Base-by-base conservation (phyloP, 352 stramenopile genomes). In the Blastocystis sp. region DNA sequence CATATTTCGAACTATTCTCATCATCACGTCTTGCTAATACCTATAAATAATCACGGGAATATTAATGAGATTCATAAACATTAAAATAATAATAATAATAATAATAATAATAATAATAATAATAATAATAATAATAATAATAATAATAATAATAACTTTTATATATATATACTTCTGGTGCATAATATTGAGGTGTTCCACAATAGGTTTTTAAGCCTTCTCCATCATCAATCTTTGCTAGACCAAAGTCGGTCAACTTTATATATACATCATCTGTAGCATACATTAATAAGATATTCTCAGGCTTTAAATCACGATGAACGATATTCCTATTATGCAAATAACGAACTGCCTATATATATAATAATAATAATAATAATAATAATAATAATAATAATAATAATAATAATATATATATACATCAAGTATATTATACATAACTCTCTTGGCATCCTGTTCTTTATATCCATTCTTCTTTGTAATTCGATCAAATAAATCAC, bases 391-490 rank as follows among this genome's bases (percentile, higher is more conserved):
- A n/a, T n/a, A n/a, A n/a, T n/a, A n/a, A n/a, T n/a, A n/a, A n/a
- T n/a, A n/a, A n/a, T n/a, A n/a, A n/a, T n/a, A n/a, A n/a, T n/a
- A n/a, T n/a, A n/a, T n/a, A n/a, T n/a, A n/a, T 1, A 78, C 78
- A 36, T 75, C 70, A 1, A 58, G 48, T 19, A 58, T 18, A 31
- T 58, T 58, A 35, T 58, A 4, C 67, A 92, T 82, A 0, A 91
- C 65, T 24, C 74, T 71, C 31, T 82, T 77, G 4, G 85, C 83
- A 58, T 95, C 82, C n/a, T 82, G 73, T 65, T 94, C 88, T 3
- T 77, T 83, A 68, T 94, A 94, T 42, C 73, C 79, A 52, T 81
- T 82, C 25, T 78, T 80, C 39, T 87, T 78, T 0, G 86, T 72
- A 9, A 91, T 76, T n/a, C 80, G 75, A 42, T 86, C 76, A 68